phyloP scores from a whole-genome alignment of 345 rosid genomes.

The Eucalyptus cloeziana region DNA sequence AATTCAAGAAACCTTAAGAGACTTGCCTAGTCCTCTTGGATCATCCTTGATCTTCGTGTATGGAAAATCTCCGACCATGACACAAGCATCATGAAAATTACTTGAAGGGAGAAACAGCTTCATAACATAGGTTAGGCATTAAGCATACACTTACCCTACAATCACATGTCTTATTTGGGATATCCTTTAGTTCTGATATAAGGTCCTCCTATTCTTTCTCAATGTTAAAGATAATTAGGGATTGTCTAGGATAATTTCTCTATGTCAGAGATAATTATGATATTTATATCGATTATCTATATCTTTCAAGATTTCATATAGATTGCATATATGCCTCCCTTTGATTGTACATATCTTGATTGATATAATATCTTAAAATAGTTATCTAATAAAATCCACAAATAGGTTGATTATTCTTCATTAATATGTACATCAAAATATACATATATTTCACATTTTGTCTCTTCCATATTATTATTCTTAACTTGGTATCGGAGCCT shows the following conservation, averaged over 20 bases:
- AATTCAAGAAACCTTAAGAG: neutral
- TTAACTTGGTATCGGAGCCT: neutral
- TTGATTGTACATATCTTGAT: too few species aligned
- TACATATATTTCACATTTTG: too few species aligned
- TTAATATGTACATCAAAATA: too few species aligned
- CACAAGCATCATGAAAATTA: neutral
- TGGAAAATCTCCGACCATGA: neutral
- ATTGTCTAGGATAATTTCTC: neutral
- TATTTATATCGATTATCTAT: neutral
- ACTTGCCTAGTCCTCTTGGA: too few species aligned
- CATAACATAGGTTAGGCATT: neutral
- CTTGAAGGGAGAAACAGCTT: neutral
- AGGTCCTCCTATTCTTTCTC: constrained; percentile 91
- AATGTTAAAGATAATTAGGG: neutral
- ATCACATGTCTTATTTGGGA: constrained; percentile 94
- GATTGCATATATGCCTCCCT: too few species aligned
- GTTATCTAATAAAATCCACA: too few species aligned
- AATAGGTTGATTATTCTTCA: neutral
- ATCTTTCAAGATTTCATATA: neutral
- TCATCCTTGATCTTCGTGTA: neutral
- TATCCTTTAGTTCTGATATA: constrained; percentile 67
- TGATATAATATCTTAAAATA: too few species aligned
- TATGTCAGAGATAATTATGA: too few species aligned
- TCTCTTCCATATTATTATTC: neutral
- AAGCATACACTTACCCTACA: constrained; percentile 55